phyloP scores from a whole-genome alignment of 495 filamentous ascomycete species.

The Hypomontagnella submonticulosa region DNA sequence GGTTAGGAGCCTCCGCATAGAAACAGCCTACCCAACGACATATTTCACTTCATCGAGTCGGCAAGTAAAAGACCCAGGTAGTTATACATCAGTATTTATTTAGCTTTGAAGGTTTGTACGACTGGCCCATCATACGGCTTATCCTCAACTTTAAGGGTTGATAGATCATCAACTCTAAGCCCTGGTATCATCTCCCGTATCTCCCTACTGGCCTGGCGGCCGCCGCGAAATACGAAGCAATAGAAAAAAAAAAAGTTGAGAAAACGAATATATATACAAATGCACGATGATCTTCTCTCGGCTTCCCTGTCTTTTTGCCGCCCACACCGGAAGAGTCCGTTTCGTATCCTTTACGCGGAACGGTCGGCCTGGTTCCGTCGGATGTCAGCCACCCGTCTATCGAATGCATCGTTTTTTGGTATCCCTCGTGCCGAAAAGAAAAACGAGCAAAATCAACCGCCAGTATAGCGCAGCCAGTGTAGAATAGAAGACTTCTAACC shows the following conservation, averaged over 20 bases:
- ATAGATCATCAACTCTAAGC: conserved; percentile 16
- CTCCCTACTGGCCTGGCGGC: conserved; percentile 30
- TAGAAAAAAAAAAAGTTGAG: conserved; percentile 40
- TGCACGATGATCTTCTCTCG: conserved; percentile 32
- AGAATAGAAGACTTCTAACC: conserved; percentile 21
- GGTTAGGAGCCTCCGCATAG: too few relatives aligned
- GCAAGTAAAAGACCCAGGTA: background rate
- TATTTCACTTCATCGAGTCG: too few relatives aligned
- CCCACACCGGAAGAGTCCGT: conserved; percentile 10
- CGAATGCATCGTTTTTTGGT: conserved; percentile 40
- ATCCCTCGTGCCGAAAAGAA: conserved; percentile 42
- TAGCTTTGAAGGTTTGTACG: conserved; percentile 34
- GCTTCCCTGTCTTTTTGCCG: conserved; percentile 15
- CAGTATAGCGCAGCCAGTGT: conserved; percentile 9
- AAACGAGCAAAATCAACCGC: conserved; percentile 25
- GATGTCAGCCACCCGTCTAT: conserved; percentile 39
- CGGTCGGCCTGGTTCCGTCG: conserved; percentile 7
- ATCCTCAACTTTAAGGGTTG: conserved; percentile 24
- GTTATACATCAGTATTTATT: conserved; percentile 38
- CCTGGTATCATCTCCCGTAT: conserved; percentile 44
- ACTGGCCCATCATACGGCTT: conserved; percentile 17
- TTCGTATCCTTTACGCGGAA: conserved; percentile 9
- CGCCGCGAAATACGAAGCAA: conserved; percentile 23
- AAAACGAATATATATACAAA: conserved; percentile 48
- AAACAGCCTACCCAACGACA: too few relatives aligned